Percentiles rank a stretch among this genome's conserved stretches.
phyloP scores from a whole-genome alignment of 2,329 filamentous ascomycete species.

The Hypoxylon sp. region DNA sequence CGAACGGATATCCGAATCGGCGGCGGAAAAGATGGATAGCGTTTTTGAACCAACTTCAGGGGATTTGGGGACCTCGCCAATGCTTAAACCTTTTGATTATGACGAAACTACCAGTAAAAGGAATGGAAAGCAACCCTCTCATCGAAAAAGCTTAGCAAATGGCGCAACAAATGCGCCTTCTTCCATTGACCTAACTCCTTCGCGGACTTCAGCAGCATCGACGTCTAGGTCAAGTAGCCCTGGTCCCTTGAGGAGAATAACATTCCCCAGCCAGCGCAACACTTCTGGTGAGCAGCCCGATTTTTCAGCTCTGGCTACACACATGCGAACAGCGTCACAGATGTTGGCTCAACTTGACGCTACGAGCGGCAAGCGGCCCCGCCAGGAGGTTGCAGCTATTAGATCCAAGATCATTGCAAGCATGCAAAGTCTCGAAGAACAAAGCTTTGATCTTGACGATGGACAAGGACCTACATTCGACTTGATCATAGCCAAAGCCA shows the following conservation, averaged over 20 bases:
- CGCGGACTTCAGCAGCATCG: constrained; percentile 78
- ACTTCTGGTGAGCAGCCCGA: constrained; percentile 79
- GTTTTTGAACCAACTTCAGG: constrained; percentile 87
- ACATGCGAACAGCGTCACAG: constrained; percentile 89
- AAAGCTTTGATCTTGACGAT: constrained; percentile 84
- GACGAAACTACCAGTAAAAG: constrained; percentile 59
- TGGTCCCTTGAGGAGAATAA: constrained; percentile 71
- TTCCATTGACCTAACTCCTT: constrained; percentile 73
- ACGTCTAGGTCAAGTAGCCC: constrained; percentile 79
- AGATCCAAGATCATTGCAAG: constrained; percentile 89
- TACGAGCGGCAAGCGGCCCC: constrained; percentile 84
- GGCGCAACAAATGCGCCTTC: constrained; percentile 60
- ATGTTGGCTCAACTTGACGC: constrained; percentile 89
- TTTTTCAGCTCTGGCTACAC: constrained; percentile 85
- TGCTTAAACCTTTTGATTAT: constrained; percentile 71
- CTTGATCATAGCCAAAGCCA: constrained; percentile 82
- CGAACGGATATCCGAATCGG: constrained; percentile 61
- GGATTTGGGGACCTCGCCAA: constrained; percentile 80
- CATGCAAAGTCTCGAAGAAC: constrained; percentile 89
- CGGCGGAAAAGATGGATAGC: constrained; percentile 70
- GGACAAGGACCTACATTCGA: constrained; percentile 82
- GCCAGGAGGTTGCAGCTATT: constrained; percentile 85
- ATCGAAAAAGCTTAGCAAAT: constrained; percentile 49
- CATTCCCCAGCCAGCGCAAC: constrained; percentile 69
- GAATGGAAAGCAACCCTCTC: constrained; percentile 46